These are phyloP conservation scores for Ascochyta fabae DNA, from an alignment of 2,329 filamentous ascomycete species.

Conservation along the genomic window DNA sequence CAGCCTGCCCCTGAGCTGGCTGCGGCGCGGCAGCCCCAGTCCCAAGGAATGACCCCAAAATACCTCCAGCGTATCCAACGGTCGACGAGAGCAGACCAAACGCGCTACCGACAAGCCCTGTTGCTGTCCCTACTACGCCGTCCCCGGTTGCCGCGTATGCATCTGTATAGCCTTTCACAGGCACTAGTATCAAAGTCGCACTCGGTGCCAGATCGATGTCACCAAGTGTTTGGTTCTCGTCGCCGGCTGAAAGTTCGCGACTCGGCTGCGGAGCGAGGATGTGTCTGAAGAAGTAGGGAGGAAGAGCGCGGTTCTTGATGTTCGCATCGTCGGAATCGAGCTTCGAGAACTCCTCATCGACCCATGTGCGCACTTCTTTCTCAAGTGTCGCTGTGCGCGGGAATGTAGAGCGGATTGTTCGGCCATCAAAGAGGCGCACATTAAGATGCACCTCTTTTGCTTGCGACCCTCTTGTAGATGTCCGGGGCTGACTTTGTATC, in stretches of 20 bases:
- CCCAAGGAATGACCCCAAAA: constrained; percentile 41
- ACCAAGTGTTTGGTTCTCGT: constrained; percentile 72
- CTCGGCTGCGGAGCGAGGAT: constrained; percentile 81
- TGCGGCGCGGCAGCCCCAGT: constrained; percentile 13
- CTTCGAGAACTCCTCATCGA: constrained; percentile 60
- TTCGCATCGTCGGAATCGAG: constrained; percentile 31
- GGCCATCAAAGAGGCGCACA: constrained; percentile 83
- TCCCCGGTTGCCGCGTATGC: constrained; percentile 58
- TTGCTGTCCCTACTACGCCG: constrained; percentile 40
- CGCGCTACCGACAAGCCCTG: constrained; percentile 43
- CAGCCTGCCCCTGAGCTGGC: constrained; percentile 18
- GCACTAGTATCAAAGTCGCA: constrained; percentile 82
- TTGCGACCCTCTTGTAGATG: constrained; percentile 38
- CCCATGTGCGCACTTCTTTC: constrained; percentile 75
- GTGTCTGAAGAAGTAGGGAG: constrained; percentile 83
- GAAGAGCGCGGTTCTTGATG: constrained; percentile 30
- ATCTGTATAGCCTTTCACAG: constrained; percentile 66
- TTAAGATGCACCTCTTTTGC: constrained; percentile 62
- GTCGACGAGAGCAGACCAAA: constrained; percentile 45
- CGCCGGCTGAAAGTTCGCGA: constrained; percentile 72
- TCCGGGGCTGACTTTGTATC: constrained; percentile 9
- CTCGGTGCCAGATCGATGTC: constrained; percentile 78
- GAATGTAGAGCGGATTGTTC: constrained; percentile 77
- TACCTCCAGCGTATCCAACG: constrained; percentile 42
- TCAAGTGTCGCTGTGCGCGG: constrained; percentile 67